Base-by-base conservation (phyloP, 768 basidiomycete species). In the Tylopilus intermedius region DNA sequence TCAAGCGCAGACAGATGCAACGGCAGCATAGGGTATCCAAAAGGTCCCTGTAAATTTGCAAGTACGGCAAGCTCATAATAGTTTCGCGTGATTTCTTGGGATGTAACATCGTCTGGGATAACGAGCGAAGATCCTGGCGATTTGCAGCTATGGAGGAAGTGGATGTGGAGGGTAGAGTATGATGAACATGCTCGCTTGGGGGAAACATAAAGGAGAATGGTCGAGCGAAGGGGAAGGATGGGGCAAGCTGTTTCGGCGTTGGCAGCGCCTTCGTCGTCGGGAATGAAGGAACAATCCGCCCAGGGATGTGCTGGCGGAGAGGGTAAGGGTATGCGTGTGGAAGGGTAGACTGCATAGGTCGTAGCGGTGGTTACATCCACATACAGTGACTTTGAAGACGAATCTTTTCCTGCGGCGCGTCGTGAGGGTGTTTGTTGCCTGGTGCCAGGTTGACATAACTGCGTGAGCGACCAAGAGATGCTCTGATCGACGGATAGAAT, bases 31-130 rank as follows among this genome's bases (percentile, higher is more conserved):
- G 80, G 74, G 60, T 80, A 76, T 49, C 71, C 74, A 27, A 70
- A 74, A 44, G 80, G 70, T 55, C 73, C 74, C 65, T 69, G 69
- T 32, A 67, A 45, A 38, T 57, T 61, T 46, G 82, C 76, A 9
- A 91, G 78, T 27, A 88, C 76, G 2, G 82, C 74, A 15, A 93
- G 77, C 53, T 86, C 85, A 59, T 87, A 76, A 61, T 78, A 90
- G 62, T 82, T 90, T 41, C 69, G 74, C 15, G 84, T 79, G 60
- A 91, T 77, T 49, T 90, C 88, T 24, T 69, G 61, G 55, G 69
- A 63, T 45, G 66, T 69, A 49, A 65, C 63, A n/a, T 66, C 62
- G 37, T 74, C 71, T 39, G 65, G 51, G 43, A 58, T 58, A n/a
- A 54, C 62, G 33, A 62, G 65, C 32, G 74, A 71, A 21, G 78